Evolutionary conservation across 2,329 filamentous ascomycete genomes (phyloP), one percentile per base, ranked within the genome.

Genomic region (Emergomyces pasteurianus): DNA sequence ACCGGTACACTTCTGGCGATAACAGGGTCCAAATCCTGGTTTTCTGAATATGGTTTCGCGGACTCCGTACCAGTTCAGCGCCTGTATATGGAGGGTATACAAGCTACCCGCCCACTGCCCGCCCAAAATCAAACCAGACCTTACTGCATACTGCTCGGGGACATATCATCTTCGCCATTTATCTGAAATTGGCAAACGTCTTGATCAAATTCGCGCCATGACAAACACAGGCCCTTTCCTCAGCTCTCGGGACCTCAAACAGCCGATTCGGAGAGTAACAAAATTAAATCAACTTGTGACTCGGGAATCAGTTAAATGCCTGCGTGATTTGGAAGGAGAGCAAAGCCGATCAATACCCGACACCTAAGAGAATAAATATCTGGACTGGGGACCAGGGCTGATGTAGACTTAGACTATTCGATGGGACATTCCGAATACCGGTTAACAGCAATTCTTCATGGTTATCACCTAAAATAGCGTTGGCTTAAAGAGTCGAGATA

Each of bases 1-100:
- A 85, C 58, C 81, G 85, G 64, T 95, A 90, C 69, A 78, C 74
- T 38, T 71, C 70, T 28, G 81, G 80, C 59, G 78, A 81, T 59
- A 77, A 81, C 61, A 81, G 79, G 67, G 71, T 80, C 50, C 74
- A 79, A 61, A 73, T 78, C 42, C 62, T 78, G 62, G 69, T 78
- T 75, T 82, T 66, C 67, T 88, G 67, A 81, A 81, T 55, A 36
- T 89, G n/a, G 6, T 40, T 38, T 26, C 21, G 28, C 40, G n/a
- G n/a, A n/a, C n/a, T n/a, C n/a, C n/a, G 12, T 34, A 9, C 18
- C 26, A 5, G n/a, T 12, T 21, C 26, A 21, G 12, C 52, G 52
- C 26, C 10, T 7, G 9, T 12, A 38, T n/a, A 12, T n/a, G 34
- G 10, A 21, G 8, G 28, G 28, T 21, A 31, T 53, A 36, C 28